Percentiles rank a stretch among this genome's conserved stretches.
Conservation (phyloP, 148 eudicot species). For the Salicornia ramosissima region DNA sequence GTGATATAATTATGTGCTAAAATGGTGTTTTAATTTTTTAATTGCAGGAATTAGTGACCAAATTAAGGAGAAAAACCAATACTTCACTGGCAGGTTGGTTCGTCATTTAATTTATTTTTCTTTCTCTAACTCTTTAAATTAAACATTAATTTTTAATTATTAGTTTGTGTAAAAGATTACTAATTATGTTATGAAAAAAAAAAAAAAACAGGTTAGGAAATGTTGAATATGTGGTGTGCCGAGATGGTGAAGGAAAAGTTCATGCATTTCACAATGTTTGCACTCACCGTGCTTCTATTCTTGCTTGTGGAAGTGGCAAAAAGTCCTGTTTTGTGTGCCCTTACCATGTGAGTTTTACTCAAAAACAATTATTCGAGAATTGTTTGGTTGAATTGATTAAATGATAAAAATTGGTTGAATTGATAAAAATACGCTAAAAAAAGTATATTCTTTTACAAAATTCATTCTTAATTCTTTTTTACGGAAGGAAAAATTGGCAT, state of each 20-base stretch:
- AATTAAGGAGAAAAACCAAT: slow-evolving; percentile 45
- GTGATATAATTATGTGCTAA: background rate
- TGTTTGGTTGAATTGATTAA: too few species aligned
- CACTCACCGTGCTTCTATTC: slow-evolving; percentile 78
- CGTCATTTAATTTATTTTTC: background rate
- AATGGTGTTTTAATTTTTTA: background rate
- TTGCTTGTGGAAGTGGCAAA: slow-evolving; percentile 61
- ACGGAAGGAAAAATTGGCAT: too few species aligned
- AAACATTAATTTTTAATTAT: background rate
- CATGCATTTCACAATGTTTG: slow-evolving; percentile 81
- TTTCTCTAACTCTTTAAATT: background rate
- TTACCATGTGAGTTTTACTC: slow-evolving; percentile 63
- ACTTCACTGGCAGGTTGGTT: slow-evolving; percentile 82
- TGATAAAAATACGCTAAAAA: too few species aligned
- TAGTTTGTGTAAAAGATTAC: background rate
- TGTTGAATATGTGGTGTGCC: slow-evolving; percentile 64
- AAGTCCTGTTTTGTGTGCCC: slow-evolving; percentile 78
- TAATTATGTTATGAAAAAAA: too few species aligned
- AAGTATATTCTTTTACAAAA: too few species aligned
- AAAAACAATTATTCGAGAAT: too few species aligned
- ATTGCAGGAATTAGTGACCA: slow-evolving; percentile 49
- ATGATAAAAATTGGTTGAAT: too few species aligned
- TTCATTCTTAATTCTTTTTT: too few species aligned
- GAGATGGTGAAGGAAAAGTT: slow-evolving; percentile 50
- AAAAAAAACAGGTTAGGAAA: slow-evolving; percentile 55